These are phyloP conservation scores for Calonectria pauciramosa DNA, from an alignment of 2,329 filamentous ascomycete species.

Conservation along the genomic window DNA sequence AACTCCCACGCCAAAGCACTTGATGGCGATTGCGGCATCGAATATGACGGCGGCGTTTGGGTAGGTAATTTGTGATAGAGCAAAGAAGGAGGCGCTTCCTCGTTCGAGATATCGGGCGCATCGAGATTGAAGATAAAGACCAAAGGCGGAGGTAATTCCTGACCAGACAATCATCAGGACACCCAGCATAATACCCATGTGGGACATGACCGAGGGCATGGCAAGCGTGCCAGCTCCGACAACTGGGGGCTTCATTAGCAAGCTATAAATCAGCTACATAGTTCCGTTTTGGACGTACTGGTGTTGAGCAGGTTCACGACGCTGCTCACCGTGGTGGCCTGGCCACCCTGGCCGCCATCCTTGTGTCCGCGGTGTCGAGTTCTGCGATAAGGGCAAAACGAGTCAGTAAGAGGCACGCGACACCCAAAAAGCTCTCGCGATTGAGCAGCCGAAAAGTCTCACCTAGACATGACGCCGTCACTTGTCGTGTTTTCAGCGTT, in stretches of 20 bases:
- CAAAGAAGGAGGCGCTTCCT: conserved; percentile 92
- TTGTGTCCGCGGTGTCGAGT: conserved; percentile 76
- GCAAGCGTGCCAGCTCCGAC: conserved; percentile 94
- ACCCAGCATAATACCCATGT: conserved; percentile 93
- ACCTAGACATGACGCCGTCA: conserved; percentile 66
- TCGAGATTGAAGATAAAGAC: conserved; percentile 92
- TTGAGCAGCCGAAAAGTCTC: conserved; percentile 19
- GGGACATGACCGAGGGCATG: conserved; percentile 94
- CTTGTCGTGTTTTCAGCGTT: conserved; percentile 56
- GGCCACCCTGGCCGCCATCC: conserved; percentile 75
- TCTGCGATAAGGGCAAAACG: conserved; percentile 49
- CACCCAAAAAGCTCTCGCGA: conserved; percentile 24
- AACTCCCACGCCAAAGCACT: conserved; percentile 97
- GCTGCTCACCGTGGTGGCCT: conserved; percentile 91
- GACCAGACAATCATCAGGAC: conserved; percentile 91
- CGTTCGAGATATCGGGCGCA: conserved; percentile 94
- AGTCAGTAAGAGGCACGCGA: conserved; percentile 30
- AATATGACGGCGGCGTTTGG: conserved; percentile 96
- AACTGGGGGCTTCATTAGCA: conserved; percentile 66
- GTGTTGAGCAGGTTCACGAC: conserved; percentile 97
- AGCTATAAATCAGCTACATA: conserved; percentile 20
- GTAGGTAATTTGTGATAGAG: conserved; percentile 96
- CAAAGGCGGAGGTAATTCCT: conserved; percentile 88
- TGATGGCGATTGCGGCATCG: conserved; percentile 94
- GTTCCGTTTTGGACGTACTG: conserved; percentile 68